These are phyloP conservation scores for Hypericum androsaemum DNA, from an alignment of 345 rosid species.

Conservation along the genomic window DNA sequence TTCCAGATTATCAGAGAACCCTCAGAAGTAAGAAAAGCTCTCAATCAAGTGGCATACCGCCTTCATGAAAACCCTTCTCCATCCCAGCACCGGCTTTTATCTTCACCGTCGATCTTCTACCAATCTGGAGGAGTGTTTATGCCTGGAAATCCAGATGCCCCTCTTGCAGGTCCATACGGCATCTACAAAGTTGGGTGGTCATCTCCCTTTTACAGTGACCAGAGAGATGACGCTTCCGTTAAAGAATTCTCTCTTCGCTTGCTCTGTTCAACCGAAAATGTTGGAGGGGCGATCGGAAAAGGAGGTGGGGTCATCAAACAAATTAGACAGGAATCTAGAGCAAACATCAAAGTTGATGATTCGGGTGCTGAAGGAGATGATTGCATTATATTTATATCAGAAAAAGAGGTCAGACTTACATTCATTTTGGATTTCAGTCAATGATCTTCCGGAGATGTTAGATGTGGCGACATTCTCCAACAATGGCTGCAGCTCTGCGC, in stretches of 20 bases:
- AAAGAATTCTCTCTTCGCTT: slow-evolving; percentile 24
- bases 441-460: no score
- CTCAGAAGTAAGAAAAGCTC: slow-evolving; percentile 18
- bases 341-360: slow-evolving; percentile 27
- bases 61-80: slow-evolving; percentile 29
- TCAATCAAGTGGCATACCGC: slow-evolving; percentile 22
- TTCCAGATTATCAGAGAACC: slow-evolving; percentile 25
- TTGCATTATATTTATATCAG: slow-evolving; percentile 27
- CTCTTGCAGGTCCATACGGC: slow-evolving; percentile 20
- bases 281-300: slow-evolving; percentile 27
- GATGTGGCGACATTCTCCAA: slow-evolving; percentile 10
- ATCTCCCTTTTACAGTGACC: slow-evolving; percentile 14
- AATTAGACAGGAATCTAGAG: slow-evolving; percentile 29
- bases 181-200: slow-evolving; percentile 24
- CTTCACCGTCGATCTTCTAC: slow-evolving; percentile 16
- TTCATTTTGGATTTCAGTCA: background rate
- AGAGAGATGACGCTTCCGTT: slow-evolving; percentile 21
- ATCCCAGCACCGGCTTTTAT: slow-evolving; percentile 21
- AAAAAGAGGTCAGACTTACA: slow-evolving; percentile 16
- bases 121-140: slow-evolving; percentile 23
- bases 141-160: slow-evolving; percentile 15
- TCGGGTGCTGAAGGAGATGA: slow-evolving; percentile 29
- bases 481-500: slow-evolving; percentile 23
- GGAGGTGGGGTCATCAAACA: slow-evolving; percentile 23
- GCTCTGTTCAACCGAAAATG: slow-evolving; percentile 22